Evolutionary conservation across 139 green algal species (phyloP).

Genomic region (Closterium sp.): DNA sequence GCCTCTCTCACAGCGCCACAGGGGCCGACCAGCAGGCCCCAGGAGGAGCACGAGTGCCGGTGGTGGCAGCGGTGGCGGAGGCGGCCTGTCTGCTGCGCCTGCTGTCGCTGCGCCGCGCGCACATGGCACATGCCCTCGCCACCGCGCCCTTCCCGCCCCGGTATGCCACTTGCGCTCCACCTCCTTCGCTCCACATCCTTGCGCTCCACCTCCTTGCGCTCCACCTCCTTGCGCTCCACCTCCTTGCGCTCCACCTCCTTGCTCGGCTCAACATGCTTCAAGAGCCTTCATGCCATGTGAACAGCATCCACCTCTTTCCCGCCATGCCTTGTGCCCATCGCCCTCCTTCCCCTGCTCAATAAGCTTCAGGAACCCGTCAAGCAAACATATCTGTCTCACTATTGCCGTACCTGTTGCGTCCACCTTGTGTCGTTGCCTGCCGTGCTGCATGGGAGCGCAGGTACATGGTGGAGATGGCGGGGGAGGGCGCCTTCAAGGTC

Average conservation of each 20-base stretch:
- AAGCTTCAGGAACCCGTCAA: no score
- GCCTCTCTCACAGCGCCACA: neutral
- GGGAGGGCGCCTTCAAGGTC: neutral
- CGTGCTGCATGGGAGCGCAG: neutral
- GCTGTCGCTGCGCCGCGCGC: neutral
- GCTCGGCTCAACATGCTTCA: no score
- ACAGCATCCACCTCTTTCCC: no score
- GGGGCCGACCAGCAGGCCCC: neutral
- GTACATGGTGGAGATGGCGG: neutral
- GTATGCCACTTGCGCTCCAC: neutral
- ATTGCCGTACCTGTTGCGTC: no score
- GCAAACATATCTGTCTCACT: no score
- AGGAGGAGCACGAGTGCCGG: neutral
- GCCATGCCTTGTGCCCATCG: neutral
- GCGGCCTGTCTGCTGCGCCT: neutral
- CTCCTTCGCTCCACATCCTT: no score
- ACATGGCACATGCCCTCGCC: neutral
- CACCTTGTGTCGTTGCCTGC: no score
- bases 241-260: no score
- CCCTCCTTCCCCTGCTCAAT: no score
- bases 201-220: no score
- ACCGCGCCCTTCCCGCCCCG: neutral
- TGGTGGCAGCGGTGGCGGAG: neutral
- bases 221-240: no score
- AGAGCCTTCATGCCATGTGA: no score